A percentile compares a stretch with the other conserved stretches of the same genome.
These are phyloP conservation scores for Wickerhamiella hasegawae DNA, from an alignment of 805 yeast species.

Conservation along the genomic window DNA sequence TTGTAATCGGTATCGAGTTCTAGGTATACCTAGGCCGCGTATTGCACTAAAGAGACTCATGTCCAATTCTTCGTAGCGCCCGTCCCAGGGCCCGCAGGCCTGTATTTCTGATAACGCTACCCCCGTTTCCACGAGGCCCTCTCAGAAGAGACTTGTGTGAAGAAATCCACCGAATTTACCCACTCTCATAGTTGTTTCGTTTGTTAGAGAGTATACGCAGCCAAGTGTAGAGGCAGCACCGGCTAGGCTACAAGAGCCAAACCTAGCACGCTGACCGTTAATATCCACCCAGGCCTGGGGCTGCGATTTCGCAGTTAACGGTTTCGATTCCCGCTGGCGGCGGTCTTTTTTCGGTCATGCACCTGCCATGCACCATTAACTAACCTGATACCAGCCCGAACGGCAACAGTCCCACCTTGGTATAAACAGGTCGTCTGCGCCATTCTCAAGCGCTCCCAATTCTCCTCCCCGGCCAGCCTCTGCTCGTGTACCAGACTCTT, in stretches of 20 bases:
- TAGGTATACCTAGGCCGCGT: conserved; percentile 15
- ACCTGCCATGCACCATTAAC: too few species aligned
- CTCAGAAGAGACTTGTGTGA: conserved; percentile 15
- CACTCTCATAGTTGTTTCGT: conserved; percentile 14
- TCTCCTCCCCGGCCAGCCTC: too few species aligned
- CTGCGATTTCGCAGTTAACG: too few species aligned
- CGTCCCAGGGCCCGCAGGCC: conserved; percentile 16
- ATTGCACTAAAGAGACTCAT: conserved; percentile 17
- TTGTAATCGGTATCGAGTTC: conserved; percentile 20
- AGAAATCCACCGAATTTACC: conserved; percentile 20
- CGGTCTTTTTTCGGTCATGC: too few species aligned
- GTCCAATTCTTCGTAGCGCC: conserved; percentile 18
- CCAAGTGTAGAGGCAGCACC: conserved; percentile 9
- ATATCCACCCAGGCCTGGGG: too few species aligned
- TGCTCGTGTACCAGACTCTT: too few species aligned
- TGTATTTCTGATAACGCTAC: conserved; percentile 19
- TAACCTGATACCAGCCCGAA: too few species aligned
- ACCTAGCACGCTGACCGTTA: too few species aligned
- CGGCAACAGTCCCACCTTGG: too few species aligned
- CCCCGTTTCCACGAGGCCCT: conserved; percentile 18
- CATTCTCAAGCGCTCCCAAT: too few species aligned
- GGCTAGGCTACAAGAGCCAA: conserved; percentile 1
- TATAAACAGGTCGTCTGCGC: too few species aligned
- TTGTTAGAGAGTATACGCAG: conserved; percentile 18
- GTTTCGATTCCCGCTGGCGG: too few species aligned